phyloP scores from a whole-genome alignment of 1,139 yeast species.

The Yamadazyma friedrichii region DNA sequence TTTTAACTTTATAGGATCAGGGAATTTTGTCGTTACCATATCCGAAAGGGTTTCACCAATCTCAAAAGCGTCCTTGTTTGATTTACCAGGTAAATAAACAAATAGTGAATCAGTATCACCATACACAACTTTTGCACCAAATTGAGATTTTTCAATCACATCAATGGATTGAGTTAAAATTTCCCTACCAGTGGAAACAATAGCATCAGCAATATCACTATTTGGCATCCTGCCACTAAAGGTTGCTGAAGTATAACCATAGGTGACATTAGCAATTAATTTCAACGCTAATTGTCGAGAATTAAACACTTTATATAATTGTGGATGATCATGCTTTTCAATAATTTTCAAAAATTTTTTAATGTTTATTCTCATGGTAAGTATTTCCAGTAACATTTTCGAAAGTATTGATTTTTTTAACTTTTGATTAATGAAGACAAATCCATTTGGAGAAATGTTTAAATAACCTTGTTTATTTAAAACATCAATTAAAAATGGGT shows the following conservation, averaged over 20 bases:
- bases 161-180: constrained; percentile 70
- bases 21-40: constrained; percentile 63
- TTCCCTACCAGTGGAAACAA: constrained; percentile 89
- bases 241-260: constrained; percentile 93
- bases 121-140: constrained; percentile 93
- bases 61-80: constrained; percentile 71
- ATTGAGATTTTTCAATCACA: constrained; percentile 59
- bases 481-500: constrained; percentile 55
- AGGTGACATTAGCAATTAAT: constrained; percentile 90
- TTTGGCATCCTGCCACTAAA: constrained; percentile 98
- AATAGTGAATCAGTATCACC: constrained; percentile 96
- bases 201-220: constrained; percentile 90
- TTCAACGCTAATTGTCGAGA: constrained; percentile 85
- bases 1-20: constrained; percentile 77
- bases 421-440: constrained; percentile 65
- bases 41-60: constrained; percentile 72
- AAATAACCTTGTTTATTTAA: constrained; percentile 51
- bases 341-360: constrained; percentile 68
- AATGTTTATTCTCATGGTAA: constrained; percentile 76
- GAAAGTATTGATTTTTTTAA: constrained; percentile 75
- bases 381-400: constrained; percentile 78
- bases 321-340: constrained; percentile 32
- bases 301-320: constrained; percentile 57
- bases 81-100: constrained; percentile 83
- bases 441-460: constrained; percentile 82